These are phyloP conservation scores for Colletotrichum cordylinicola DNA, from an alignment of 2,329 filamentous ascomycete genomes.

Conservation along the genomic window DNA sequence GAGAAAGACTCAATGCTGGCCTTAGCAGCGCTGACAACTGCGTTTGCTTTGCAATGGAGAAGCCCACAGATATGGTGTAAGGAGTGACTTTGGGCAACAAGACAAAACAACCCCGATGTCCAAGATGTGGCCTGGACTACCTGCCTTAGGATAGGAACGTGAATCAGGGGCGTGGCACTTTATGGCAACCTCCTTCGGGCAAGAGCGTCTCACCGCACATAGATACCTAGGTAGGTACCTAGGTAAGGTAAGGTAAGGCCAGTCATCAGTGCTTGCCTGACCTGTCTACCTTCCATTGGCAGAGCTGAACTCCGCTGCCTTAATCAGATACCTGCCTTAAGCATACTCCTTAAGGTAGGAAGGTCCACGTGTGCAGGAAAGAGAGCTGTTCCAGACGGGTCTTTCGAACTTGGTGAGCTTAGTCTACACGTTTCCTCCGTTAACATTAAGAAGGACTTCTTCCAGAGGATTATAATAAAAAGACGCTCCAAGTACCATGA, in stretches of 20 bases:
- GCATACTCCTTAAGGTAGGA: not conserved
- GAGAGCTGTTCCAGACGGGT: not conserved
- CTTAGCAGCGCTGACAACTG: not conserved
- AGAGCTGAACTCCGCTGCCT: too few relatives aligned
- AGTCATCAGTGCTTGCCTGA: too few relatives aligned
- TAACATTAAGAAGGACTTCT: not conserved
- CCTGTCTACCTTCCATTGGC: too few relatives aligned
- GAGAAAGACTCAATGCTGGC: not conserved
- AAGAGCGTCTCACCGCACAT: not conserved
- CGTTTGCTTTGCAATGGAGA: not conserved
- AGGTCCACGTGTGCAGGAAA: not conserved
- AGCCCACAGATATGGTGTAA: not conserved
- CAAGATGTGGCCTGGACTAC: not conserved
- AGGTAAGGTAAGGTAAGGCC: not conserved
- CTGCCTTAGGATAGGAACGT: not conserved
- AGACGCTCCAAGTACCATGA: not conserved
- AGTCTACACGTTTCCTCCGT: not conserved
- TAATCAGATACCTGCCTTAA: too few relatives aligned
- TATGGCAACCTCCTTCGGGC: not conserved
- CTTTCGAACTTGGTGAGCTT: not conserved
- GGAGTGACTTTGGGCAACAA: not conserved
- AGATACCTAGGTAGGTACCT: too few relatives aligned
- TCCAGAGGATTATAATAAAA: not conserved
- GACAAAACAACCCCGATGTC: not conserved
- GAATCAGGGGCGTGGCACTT: not conserved